Conservation (phyloP, 1,284 basidiomycete species). For the Rhodotorula sp. region DNA sequence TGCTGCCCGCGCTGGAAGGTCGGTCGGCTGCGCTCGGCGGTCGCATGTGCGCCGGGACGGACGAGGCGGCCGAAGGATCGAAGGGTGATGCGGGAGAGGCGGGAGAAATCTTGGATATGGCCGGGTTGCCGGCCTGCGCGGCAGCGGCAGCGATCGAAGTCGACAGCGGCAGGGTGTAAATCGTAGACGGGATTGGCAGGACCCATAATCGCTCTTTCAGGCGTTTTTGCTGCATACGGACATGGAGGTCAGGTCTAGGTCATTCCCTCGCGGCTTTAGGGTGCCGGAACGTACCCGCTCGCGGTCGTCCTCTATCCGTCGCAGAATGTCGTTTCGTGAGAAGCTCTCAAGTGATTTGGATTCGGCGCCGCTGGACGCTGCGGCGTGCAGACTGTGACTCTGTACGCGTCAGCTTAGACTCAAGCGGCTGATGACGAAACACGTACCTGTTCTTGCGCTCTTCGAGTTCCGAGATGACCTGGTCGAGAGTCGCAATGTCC, state of each 20-base stretch:
- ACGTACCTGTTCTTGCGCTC: conserved; percentile 44
- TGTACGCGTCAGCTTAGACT: too few species aligned
- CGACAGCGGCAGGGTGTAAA: conserved; percentile 22
- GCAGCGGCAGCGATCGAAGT: conserved; percentile 45
- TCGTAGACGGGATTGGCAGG: conserved; percentile 60
- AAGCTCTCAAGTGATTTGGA: conserved; percentile 45
- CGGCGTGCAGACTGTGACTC: conserved; percentile 13
- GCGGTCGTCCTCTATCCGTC: conserved; percentile 89
- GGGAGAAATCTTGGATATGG: conserved; percentile 39
- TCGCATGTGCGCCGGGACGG: conserved; percentile 1
- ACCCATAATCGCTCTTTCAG: conserved; percentile 91
- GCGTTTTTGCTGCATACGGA: conserved; percentile 65
- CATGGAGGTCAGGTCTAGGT: not conserved
- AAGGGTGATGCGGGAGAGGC: conserved; percentile 45
- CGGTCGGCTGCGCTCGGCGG: not conserved
- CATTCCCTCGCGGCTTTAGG: not conserved
- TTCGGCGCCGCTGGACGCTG: conserved; percentile 1
- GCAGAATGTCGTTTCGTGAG: conserved; percentile 69
- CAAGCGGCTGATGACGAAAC: too few species aligned
- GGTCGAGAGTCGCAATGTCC: conserved; percentile 70
- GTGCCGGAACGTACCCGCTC: conserved; percentile 59
- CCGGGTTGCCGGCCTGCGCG: conserved; percentile 33
- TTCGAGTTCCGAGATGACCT: conserved; percentile 53
- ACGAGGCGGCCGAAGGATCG: conserved; percentile 10
- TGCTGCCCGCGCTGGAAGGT: not conserved